Conservation (phyloP, 257 asterid genomes). For the Osmanthus fragrans region DNA sequence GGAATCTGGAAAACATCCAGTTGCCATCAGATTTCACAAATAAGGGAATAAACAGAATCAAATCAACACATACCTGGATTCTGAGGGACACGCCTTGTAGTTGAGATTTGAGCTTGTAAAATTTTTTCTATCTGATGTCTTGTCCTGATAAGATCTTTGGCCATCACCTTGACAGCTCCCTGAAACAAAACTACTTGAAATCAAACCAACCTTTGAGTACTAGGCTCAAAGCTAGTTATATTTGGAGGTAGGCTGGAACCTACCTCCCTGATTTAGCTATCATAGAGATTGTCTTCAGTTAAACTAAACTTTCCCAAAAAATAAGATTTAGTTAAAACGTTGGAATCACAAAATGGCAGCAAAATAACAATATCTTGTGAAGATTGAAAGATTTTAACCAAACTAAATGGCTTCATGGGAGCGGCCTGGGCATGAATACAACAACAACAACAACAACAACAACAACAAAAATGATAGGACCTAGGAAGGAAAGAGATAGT, state of each 20-base stretch:
- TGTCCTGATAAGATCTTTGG: slow-evolving; percentile 97
- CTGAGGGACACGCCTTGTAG: slow-evolving; percentile 98
- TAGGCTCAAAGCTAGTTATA: slow-evolving; percentile 6
- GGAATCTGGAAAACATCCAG: neutral
- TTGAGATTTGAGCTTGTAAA: slow-evolving; percentile 95
- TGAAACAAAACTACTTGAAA: slow-evolving; percentile 37
- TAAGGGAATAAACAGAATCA: neutral
- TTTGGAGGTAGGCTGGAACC: neutral
- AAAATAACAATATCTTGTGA: neutral
- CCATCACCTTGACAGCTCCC: slow-evolving; percentile 99
- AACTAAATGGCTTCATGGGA: slow-evolving; percentile 14
- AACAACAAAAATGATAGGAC: neutral
- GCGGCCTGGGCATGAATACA: neutral
- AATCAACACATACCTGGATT: slow-evolving; percentile 64
- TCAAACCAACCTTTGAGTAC: slow-evolving; percentile 26
- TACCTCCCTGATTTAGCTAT: neutral
- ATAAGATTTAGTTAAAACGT: neutral
- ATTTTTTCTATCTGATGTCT: slow-evolving; percentile 93
- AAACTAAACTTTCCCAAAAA: neutral
- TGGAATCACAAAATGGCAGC: neutral
- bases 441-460: too few relatives aligned
- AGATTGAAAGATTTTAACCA: slow-evolving; percentile 2
- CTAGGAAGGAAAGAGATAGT: neutral
- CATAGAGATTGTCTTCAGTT: neutral
- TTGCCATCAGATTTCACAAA: neutral